phyloP scores from a whole-genome alignment of 768 basidiomycete species.

The Rhodotorula babjevae region DNA sequence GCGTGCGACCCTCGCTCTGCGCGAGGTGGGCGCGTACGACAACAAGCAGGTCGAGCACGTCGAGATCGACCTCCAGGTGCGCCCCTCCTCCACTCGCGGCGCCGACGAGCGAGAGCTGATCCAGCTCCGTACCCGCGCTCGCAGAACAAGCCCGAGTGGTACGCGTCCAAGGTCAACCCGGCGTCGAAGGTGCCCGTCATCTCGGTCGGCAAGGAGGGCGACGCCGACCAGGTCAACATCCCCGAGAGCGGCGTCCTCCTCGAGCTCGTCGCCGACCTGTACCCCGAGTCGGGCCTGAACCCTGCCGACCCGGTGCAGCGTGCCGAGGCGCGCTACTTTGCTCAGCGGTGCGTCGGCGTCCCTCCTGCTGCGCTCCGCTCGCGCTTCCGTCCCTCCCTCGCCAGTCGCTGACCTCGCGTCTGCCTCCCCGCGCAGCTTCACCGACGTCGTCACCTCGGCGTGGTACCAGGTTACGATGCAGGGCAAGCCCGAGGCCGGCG shows the following conservation, averaged over 20 bases:
- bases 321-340: slow-evolving; percentile 26
- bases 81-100: too few species aligned
- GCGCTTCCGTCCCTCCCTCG: too few species aligned
- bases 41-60: slow-evolving; percentile 2
- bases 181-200: slow-evolving; percentile 31
- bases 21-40: slow-evolving; percentile 13
- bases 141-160: slow-evolving; percentile 14
- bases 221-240: neutral
- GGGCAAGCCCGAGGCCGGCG: neutral
- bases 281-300: slow-evolving; percentile 1
- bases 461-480: neutral
- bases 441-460: neutral
- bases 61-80: slow-evolving; percentile 14
- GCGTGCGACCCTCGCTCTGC: slow-evolving; percentile 16
- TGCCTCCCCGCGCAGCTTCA: neutral
- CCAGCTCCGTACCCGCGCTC: too few species aligned
- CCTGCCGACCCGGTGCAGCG: slow-evolving; percentile 8
- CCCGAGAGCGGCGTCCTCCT: slow-evolving; percentile 25
- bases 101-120: too few species aligned
- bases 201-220: slow-evolving; percentile 16
- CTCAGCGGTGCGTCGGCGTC: slow-evolving; percentile 1
- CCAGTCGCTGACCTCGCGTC: too few species aligned
- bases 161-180: slow-evolving; percentile 22
- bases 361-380: too few species aligned
- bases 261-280: slow-evolving; percentile 27